A percentile compares a stretch with the other conserved stretches of the same genome.
Evolutionary conservation across 768 basidiomycete genomes (phyloP).

Genomic region (Pleurotus djamor): DNA sequence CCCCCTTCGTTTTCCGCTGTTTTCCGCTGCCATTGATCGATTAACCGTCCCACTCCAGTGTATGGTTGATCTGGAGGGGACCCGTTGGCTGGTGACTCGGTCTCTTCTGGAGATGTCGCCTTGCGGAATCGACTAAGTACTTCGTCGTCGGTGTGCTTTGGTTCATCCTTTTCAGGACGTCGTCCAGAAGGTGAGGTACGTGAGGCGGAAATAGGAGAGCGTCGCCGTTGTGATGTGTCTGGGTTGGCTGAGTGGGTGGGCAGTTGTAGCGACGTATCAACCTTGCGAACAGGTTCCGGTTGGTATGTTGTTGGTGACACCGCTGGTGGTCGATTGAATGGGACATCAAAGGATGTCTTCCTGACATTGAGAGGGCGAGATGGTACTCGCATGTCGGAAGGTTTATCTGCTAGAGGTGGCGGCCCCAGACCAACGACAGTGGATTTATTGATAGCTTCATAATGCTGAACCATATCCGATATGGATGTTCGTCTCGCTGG

Average conservation of each 20-base stretch:
- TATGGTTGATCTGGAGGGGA: conserved; percentile 72
- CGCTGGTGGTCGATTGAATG: not conserved
- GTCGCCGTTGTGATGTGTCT: not conserved
- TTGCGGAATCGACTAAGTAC: not conserved
- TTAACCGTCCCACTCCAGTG: conserved; percentile 80
- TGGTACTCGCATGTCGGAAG: conserved; percentile 10
- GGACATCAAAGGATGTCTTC: conserved; percentile 13
- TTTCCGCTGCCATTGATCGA: conserved; percentile 88
- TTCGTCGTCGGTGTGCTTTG: not conserved
- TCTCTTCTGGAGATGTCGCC: not conserved
- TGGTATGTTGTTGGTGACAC: not conserved
- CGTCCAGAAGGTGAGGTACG: not conserved
- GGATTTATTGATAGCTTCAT: conserved; percentile 59
- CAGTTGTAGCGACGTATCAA: not conserved
- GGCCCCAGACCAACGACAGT: conserved; percentile 20
- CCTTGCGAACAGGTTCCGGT: not conserved
- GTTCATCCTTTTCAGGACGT: not conserved
- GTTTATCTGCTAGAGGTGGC: conserved; percentile 23
- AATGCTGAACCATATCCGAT: conserved; percentile 82
- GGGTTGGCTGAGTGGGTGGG: not conserved
- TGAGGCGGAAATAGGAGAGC: not conserved
- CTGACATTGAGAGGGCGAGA: not conserved
- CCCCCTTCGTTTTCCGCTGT: conserved; percentile 52
- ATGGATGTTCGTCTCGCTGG: conserved; percentile 67
- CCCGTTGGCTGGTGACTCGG: conserved; percentile 10